These are phyloP conservation scores for Parsonsia alboflavescens DNA, from an alignment of 257 asterid species.

Conservation along the genomic window DNA sequence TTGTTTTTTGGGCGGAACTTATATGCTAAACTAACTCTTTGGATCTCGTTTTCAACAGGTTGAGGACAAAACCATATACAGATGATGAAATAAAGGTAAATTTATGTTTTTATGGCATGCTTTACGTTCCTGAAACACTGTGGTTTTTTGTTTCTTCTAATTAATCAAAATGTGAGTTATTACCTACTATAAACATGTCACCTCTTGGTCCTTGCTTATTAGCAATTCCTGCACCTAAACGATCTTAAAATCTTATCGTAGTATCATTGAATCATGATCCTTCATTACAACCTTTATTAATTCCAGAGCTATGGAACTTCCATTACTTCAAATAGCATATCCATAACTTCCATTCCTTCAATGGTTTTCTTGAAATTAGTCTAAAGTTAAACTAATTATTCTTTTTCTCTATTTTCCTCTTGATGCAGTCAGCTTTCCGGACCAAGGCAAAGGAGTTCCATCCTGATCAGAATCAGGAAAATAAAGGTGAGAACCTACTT, in stretches of 20 bases:
- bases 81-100: constrained; percentile 87
- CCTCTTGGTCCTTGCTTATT: background rate
- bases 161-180: background rate
- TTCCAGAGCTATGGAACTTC: too few relatives aligned
- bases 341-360: constrained; percentile 9
- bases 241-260: background rate
- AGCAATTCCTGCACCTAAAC: background rate
- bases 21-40: constrained; percentile 21
- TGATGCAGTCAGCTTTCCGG: constrained; percentile 80
- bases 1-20: background rate
- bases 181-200: background rate
- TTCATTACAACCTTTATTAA: background rate
- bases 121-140: background rate
- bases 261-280: background rate
- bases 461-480: constrained; percentile 88
- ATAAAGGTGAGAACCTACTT: constrained; percentile 48
- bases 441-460: constrained; percentile 80
- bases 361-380: background rate
- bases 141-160: background rate
- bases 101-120: background rate
- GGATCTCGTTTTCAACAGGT: constrained; percentile 41
- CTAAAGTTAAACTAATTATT: constrained; percentile 3
- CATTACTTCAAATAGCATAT: too few relatives aligned
- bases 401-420: constrained; percentile 9
- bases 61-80: constrained; percentile 66